Evolutionary conservation across 2,329 filamentous ascomycete genomes (phyloP).

Genomic region (Xylaria sp.): DNA sequence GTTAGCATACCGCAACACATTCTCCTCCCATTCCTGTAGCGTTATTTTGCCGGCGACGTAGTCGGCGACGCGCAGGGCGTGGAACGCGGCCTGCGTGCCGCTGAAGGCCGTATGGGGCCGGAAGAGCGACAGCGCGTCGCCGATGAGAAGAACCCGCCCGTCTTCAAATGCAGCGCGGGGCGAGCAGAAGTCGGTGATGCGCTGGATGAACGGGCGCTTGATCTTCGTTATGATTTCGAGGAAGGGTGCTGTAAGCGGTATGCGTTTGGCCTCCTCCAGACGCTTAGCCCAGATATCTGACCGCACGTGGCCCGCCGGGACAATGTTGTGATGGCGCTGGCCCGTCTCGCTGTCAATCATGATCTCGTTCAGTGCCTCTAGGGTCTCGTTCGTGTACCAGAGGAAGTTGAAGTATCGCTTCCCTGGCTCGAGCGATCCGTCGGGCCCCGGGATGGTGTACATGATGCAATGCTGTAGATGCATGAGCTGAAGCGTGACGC

Average conservation of each 20-base stretch:
- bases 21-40: not conserved
- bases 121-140: conserved; percentile 30
- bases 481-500: not conserved
- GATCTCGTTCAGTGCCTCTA: conserved; percentile 13
- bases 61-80: not conserved
- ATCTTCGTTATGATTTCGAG: conserved; percentile 38
- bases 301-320: conserved; percentile 19
- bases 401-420: conserved; percentile 33
- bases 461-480: conserved; percentile 28
- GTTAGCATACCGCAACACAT: not conserved
- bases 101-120: conserved; percentile 2
- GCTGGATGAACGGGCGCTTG: conserved; percentile 39
- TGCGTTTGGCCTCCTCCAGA: not conserved
- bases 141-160: conserved; percentile 36
- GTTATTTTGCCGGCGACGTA: not conserved
- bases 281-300: conserved; percentile 15
- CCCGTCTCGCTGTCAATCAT: conserved; percentile 25
- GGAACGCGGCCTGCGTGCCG: not conserved
- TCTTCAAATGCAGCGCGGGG: conserved; percentile 34
- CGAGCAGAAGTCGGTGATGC: conserved; percentile 39
- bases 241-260: not conserved
- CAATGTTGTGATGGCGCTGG: conserved; percentile 26
- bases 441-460: conserved; percentile 32
- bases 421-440: conserved; percentile 27
- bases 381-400: conserved; percentile 36